phyloP scores from a whole-genome alignment of 176 grass and related monocot species.

The Echinochloa phyllopogon region DNA sequence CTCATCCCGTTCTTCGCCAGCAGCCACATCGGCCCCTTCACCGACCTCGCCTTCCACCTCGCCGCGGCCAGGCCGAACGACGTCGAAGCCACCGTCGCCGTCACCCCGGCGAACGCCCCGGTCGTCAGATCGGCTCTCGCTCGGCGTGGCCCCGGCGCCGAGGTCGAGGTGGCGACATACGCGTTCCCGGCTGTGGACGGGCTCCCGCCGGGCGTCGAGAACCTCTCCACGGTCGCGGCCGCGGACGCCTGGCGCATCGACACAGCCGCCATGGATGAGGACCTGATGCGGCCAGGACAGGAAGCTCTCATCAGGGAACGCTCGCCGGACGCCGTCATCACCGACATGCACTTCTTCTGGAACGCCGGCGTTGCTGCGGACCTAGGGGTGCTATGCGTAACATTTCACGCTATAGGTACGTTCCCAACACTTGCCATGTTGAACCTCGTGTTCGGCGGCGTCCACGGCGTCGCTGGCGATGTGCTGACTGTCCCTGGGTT shows the following conservation, averaged over 20 bases:
- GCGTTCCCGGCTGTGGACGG: slow-evolving; percentile 32
- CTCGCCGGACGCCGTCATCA: slow-evolving; percentile 27
- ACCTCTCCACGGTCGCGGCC: background rate
- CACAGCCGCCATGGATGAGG: no score
- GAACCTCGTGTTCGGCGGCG: background rate
- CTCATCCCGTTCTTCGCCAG: slow-evolving; percentile 39
- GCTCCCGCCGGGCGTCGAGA: slow-evolving; percentile 39
- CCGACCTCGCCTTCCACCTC: slow-evolving; percentile 40
- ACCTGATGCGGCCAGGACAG: background rate
- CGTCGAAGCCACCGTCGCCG: slow-evolving; percentile 43
- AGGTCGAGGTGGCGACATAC: slow-evolving; percentile 5
- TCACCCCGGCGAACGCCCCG: slow-evolving; percentile 30
- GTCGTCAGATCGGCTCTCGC: slow-evolving; percentile 11
- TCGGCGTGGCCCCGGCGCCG: background rate
- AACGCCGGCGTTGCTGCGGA: background rate
- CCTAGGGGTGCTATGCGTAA: slow-evolving; percentile 13
- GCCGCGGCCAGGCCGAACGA: background rate
- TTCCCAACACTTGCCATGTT: slow-evolving; percentile 25
- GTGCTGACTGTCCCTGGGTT: background rate
- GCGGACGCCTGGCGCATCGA: slow-evolving; percentile 27
- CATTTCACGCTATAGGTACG: slow-evolving; percentile 10
- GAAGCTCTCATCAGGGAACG: background rate
- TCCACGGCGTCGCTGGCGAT: no score
- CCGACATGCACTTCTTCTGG: slow-evolving; percentile 39
- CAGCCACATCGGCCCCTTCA: slow-evolving; percentile 36